phyloP scores from a whole-genome alignment of 306 rosid species.

The Fragaria ananassa region DNA sequence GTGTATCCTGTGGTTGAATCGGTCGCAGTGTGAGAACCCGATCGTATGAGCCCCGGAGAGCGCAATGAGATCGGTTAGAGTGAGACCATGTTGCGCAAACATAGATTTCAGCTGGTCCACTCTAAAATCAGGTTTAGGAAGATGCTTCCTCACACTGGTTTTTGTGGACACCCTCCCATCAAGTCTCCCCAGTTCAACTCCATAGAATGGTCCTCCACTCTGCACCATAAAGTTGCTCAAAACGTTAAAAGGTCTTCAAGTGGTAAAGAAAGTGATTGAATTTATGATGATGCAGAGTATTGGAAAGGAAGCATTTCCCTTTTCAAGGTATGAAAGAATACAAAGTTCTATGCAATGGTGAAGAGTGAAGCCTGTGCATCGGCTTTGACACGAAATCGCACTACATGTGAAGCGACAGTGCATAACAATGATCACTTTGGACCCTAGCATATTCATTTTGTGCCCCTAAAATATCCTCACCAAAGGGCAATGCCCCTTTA shows the following conservation, averaged over 20 bases:
- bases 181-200: conserved; percentile 69
- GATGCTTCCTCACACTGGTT: conserved; percentile 50
- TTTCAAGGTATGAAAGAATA: neutral
- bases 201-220: conserved; percentile 83
- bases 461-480: neutral
- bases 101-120: conserved; percentile 38
- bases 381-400: neutral
- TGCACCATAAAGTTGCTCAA: conserved; percentile 20
- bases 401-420: neutral
- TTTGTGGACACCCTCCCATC: conserved; percentile 70
- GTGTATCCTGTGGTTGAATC: conserved; percentile 50
- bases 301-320: neutral
- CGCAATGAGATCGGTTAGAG: conserved; percentile 59
- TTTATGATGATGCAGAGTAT: neutral
- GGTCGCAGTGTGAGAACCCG: conserved; percentile 75
- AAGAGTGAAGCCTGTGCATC: neutral
- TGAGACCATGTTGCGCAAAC: conserved; percentile 70
- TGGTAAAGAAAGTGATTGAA: neutral
- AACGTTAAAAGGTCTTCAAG: neutral
- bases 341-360: neutral
- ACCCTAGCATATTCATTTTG: neutral
- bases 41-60: conserved; percentile 92
- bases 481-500: neutral
- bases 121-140: conserved; percentile 58
- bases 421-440: neutral